Conservation (phyloP, 345 rosid genomes). For the Pseudoturritis turrita region DNA sequence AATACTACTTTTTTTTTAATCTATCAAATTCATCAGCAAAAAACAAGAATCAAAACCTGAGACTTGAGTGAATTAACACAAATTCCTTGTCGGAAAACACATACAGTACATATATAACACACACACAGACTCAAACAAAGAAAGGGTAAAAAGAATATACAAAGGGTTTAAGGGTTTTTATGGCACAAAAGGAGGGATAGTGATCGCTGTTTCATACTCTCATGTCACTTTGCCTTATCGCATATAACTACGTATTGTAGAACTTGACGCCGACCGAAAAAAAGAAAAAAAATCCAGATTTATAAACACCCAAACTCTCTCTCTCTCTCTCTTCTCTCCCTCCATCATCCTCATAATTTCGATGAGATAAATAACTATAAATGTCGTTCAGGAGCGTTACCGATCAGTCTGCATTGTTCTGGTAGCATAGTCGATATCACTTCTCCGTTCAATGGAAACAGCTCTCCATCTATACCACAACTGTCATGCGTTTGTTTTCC, state of each 20-base stretch:
- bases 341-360: slow-evolving; percentile 14
- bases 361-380: slow-evolving; percentile 29
- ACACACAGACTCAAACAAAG: background rate
- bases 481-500: slow-evolving; percentile 73
- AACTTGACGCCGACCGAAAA: slow-evolving; percentile 16
- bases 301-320: slow-evolving; percentile 22
- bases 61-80: background rate
- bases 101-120: slow-evolving; percentile 22
- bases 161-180: slow-evolving; percentile 16
- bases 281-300: background rate
- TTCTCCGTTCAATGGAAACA: slow-evolving; percentile 79
- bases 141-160: slow-evolving; percentile 19
- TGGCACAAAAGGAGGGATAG: slow-evolving; percentile 22
- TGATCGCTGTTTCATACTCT: slow-evolving; percentile 6
- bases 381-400: slow-evolving; percentile 45
- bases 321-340: background rate
- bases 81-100: background rate
- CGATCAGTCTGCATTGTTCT: slow-evolving; percentile 92
- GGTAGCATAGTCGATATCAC: slow-evolving; percentile 78
- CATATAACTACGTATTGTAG: slow-evolving; percentile 3
- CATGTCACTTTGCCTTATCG: slow-evolving; percentile 8
- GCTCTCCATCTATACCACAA: slow-evolving; percentile 94
- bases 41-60: background rate
- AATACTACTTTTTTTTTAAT: no score
- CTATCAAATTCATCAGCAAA: no score